Conservation (phyloP, 2,329 filamentous ascomycete genomes). For the Cladosporium colombiae region DNA sequence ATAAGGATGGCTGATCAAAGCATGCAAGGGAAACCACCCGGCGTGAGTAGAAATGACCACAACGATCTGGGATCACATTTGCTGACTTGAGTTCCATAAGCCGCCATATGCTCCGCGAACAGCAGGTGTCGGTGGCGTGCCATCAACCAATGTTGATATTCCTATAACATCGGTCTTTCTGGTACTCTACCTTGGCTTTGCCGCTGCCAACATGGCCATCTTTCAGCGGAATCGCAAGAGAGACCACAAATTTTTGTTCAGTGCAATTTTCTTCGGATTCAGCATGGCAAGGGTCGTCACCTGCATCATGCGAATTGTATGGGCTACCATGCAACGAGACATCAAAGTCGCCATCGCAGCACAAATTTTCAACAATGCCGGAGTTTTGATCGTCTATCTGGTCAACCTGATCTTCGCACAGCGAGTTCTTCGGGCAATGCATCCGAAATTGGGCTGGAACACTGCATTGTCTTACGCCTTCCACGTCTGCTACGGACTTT, state of each 20-base stretch:
- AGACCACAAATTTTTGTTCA: conserved; percentile 46
- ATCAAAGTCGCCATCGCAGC: conserved; percentile 35
- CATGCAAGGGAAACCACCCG: conserved; percentile 16
- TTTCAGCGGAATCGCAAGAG: conserved; percentile 42
- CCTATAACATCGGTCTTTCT: conserved; percentile 46
- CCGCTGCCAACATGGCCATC: conserved; percentile 44
- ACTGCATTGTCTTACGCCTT: conserved; percentile 20
- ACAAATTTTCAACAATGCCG: conserved; percentile 35
- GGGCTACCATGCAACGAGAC: conserved; percentile 33
- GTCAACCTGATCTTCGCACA: conserved; percentile 34
- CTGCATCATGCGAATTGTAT: conserved; percentile 39
- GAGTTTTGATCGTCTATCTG: conserved; percentile 36
- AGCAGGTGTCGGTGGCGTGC: conserved; percentile 41
- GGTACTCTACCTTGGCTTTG: conserved; percentile 43
- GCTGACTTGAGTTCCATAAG: conserved; percentile 19
- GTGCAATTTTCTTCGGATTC: conserved; percentile 44
- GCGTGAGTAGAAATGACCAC: conserved; percentile 18
- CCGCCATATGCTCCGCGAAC: conserved; percentile 33
- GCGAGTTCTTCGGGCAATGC: conserved; percentile 32
- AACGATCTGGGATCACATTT: no score
- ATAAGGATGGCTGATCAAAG: neutral
- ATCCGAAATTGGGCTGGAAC: conserved; percentile 35
- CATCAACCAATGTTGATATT: conserved; percentile 41
- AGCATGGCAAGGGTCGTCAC: conserved; percentile 47
- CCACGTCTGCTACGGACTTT: conserved; percentile 21